phyloP scores from a whole-genome alignment of 2,329 filamentous ascomycete genomes.

The Pestalotiopsis fici region DNA sequence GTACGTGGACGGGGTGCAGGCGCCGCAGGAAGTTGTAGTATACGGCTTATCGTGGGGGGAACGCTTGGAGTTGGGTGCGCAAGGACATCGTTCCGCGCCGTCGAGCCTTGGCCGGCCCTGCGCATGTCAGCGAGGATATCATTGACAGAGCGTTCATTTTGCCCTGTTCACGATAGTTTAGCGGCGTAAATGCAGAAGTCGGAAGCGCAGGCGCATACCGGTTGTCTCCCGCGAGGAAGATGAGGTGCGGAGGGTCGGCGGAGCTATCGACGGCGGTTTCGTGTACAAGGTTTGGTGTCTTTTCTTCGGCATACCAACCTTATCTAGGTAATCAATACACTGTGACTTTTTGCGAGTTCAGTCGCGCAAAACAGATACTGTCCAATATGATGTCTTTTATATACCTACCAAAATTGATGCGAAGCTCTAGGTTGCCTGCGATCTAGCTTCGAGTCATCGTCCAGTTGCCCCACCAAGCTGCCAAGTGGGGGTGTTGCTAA shows the following conservation, averaged over 20 bases:
- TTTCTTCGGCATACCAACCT: slow-evolving; percentile 62
- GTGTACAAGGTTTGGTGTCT: slow-evolving; percentile 55
- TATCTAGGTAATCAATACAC: background rate
- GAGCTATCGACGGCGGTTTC: slow-evolving; percentile 58
- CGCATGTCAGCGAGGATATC: slow-evolving; percentile 60
- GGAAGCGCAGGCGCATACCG: slow-evolving; percentile 14
- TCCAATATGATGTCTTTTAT: too few relatives aligned
- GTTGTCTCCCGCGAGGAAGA: slow-evolving; percentile 26
- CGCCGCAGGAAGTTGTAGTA: slow-evolving; percentile 61
- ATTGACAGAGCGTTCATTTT: slow-evolving; percentile 53
- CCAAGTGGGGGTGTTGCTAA: too few relatives aligned
- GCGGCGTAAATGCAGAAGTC: background rate
- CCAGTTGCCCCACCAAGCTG: background rate
- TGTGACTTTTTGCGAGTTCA: background rate
- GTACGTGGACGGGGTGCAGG: slow-evolving; percentile 52
- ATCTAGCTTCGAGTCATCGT: background rate
- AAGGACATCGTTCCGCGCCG: slow-evolving; percentile 26
- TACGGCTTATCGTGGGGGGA: slow-evolving; percentile 58
- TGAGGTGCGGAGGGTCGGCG: slow-evolving; percentile 47
- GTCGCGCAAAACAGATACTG: background rate
- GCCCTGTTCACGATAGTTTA: slow-evolving; percentile 19
- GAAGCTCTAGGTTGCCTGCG: background rate
- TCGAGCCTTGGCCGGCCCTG: slow-evolving; percentile 39
- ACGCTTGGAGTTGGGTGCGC: slow-evolving; percentile 47
- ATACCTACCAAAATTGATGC: background rate